A percentile compares a stretch with the other conserved stretches of the same genome.
Conservation (phyloP, 208 protist species). For the Lotmaria passim region DNA sequence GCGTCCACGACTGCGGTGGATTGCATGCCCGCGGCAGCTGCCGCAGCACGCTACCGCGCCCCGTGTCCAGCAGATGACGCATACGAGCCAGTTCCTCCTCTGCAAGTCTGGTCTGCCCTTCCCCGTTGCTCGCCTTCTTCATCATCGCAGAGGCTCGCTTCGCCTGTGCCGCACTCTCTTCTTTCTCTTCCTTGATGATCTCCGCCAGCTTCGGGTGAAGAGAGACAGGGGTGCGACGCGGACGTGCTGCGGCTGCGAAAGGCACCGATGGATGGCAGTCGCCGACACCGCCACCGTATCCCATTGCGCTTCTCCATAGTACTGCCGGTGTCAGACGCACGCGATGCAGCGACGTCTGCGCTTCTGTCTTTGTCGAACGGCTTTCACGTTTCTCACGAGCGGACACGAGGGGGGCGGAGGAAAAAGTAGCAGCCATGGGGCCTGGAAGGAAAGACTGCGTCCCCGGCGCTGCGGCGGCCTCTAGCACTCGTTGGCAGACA, state of each 20-base stretch:
- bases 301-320: conserved; percentile 2
- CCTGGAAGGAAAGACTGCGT: conserved; percentile 11
- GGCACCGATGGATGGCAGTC: neutral
- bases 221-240: conserved; percentile 33
- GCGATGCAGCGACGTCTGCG: conserved; percentile 2
- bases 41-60: conserved; percentile 28
- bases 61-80: conserved; percentile 33
- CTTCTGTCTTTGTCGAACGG: neutral
- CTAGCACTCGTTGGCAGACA: conserved; percentile 24
- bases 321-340: conserved; percentile 18
- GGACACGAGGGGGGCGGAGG: neutral
- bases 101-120: neutral
- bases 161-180: neutral
- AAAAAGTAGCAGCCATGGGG: no score
- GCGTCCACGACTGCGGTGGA: conserved; percentile 21
- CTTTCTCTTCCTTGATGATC: conserved; percentile 23
- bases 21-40: conserved; percentile 31
- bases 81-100: conserved; percentile 19
- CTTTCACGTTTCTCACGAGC: neutral
- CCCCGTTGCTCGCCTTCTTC: neutral
- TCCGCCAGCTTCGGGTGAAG: conserved; percentile 23
- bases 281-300: neutral
- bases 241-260: conserved; percentile 2
- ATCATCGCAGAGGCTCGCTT: neutral
- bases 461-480: conserved; percentile 21